These are phyloP conservation scores for Russula lepida DNA, from an alignment of 768 basidiomycete genomes.

Conservation along the genomic window DNA sequence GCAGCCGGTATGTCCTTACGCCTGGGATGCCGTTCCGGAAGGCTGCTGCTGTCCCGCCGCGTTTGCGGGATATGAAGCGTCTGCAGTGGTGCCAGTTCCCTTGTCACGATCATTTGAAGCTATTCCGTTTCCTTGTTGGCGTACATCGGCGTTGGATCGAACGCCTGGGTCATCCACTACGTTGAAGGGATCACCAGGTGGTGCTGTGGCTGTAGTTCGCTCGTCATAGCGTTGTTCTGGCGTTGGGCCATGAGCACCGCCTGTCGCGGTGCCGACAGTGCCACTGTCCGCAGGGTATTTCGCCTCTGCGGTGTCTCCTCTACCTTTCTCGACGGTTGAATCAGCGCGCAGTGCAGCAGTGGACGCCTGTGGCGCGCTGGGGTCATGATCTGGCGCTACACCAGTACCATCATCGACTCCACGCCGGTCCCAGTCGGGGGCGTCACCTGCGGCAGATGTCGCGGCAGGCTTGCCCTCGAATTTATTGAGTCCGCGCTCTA, in stretches of 20 bases:
- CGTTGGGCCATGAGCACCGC: neutral
- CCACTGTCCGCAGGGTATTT: neutral
- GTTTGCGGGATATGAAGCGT: neutral
- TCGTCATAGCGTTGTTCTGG: neutral
- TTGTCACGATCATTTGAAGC: neutral
- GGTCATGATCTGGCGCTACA: neutral
- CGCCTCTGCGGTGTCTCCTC: neutral
- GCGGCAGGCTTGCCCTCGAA: neutral
- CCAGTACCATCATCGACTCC: neutral
- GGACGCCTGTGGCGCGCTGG: neutral
- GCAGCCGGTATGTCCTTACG: neutral
- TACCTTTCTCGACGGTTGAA: neutral
- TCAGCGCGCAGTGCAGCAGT: neutral
- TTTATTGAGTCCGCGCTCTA: conserved; percentile 1
- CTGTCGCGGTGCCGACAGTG: neutral
- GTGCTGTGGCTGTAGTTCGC: neutral
- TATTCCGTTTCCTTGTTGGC: neutral
- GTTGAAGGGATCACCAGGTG: neutral
- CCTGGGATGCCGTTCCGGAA: neutral
- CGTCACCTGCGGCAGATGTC: neutral
- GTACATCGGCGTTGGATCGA: neutral
- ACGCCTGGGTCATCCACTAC: neutral
- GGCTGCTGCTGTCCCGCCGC: neutral
- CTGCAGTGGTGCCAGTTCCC: neutral
- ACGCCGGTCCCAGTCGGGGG: neutral